Base-by-base conservation (phyloP, 306 rosid genomes). In the Benincasa hispida region DNA sequence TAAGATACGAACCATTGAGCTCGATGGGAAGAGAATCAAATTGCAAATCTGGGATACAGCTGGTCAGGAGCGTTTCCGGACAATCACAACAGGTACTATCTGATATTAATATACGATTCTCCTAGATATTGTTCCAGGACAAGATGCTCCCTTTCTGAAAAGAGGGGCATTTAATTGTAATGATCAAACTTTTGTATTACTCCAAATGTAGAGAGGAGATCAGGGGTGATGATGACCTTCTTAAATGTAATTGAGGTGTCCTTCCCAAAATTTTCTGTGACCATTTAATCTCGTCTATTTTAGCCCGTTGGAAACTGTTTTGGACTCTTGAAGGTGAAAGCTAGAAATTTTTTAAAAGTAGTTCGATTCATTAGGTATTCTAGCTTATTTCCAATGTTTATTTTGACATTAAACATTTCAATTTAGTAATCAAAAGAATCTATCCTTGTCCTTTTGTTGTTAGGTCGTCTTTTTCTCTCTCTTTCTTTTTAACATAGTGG, bases 21-120 rank as follows among this genome's bases (percentile, higher is more conserved):
- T 89, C 45, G 97, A 91, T 69, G 90, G 89, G 62, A 91, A 87
- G 81, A 87, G 94, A 45, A 84, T 91, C 73, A 91, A 91, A 84
- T 77, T 91, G 81, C 97, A 91, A 83, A 91, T 91, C 75, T 91
- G 94, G 97, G 97, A 91, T 72, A 91, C 97, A 22, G 97, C 97
- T 81, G 97, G 94, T 53, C 97, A 91, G 83, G 97, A 91, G 78
- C 84, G 97, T 72, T 91, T 91, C 78, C 88, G 97, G 70, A 91
- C 97, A 45, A 91, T 91, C 82, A 91, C 97, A 39, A 91, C 94
- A 51, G 94, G 94, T 84, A 59, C 41, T 78, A 76, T 66, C 81
- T 78, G 69, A 45, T 72, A 48, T 48, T 47, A 48, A 13, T 8
- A 27, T 0, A 1, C 11, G 15, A 13, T 42, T 72, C n/a, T 72